Percentiles rank a stretch among this genome's conserved stretches.
These are phyloP conservation scores for Gossypium mustelinum DNA, from an alignment of 345 rosid species.

Conservation along the genomic window DNA sequence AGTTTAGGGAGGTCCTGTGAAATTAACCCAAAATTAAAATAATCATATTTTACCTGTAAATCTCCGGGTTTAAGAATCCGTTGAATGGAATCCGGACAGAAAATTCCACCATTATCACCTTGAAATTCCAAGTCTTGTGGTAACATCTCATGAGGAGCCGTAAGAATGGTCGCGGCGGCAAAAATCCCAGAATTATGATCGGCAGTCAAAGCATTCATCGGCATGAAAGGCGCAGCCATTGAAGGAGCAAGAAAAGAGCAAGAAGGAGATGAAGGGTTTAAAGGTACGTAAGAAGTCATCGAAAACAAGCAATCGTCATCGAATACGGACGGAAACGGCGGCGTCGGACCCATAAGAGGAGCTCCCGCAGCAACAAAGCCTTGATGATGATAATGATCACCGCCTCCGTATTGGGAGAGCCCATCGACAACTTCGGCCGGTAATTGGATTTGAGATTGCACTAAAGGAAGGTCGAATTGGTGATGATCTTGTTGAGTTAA, in stretches of 20 bases:
- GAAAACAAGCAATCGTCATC: slow-evolving; percentile 77
- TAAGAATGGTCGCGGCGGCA: slow-evolving; percentile 29
- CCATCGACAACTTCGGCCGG: slow-evolving; percentile 28
- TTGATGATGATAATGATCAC: slow-evolving; percentile 11
- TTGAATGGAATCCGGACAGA: slow-evolving; percentile 43
- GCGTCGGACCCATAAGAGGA: slow-evolving; percentile 30
- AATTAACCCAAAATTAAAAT: not conserved
- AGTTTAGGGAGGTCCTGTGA: not conserved
- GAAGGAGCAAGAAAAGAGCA: slow-evolving; percentile 41
- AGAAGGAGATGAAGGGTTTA: slow-evolving; percentile 55
- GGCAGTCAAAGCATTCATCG: slow-evolving; percentile 23
- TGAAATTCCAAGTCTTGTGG: slow-evolving; percentile 51
- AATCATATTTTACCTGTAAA: slow-evolving; percentile 52
- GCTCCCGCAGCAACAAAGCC: not conserved
- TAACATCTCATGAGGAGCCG: slow-evolving; percentile 48
- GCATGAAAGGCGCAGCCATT: slow-evolving; percentile 32
- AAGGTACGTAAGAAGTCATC: slow-evolving; percentile 50
- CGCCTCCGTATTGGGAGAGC: slow-evolving; percentile 23
- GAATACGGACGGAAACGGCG: slow-evolving; percentile 35
- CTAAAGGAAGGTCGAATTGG: slow-evolving; percentile 52
- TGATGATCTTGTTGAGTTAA: slow-evolving; percentile 47
- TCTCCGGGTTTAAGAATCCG: slow-evolving; percentile 48
- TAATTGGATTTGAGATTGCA: slow-evolving; percentile 34
- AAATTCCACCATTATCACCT: slow-evolving; percentile 61
- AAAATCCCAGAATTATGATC: slow-evolving; percentile 40